These are phyloP conservation scores for Metschnikowia gruessii DNA, from an alignment of 805 yeast genomes.

Conservation along the genomic window DNA sequence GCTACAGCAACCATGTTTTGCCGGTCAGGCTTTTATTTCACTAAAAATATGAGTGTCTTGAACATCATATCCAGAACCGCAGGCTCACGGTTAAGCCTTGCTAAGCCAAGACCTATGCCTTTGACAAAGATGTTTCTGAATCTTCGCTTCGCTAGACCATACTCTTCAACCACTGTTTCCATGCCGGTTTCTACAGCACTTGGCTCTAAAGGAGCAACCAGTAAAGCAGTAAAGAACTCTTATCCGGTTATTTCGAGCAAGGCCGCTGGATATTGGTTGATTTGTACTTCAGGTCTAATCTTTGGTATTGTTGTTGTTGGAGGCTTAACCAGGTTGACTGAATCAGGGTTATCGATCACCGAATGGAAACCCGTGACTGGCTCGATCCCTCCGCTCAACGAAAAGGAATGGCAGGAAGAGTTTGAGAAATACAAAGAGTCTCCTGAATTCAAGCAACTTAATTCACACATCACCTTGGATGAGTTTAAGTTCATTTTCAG, in stretches of 20 bases:
- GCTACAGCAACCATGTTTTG: constrained; percentile 31
- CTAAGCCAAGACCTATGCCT: constrained; percentile 10
- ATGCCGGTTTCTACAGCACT: neutral
- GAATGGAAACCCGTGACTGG: constrained; percentile 99
- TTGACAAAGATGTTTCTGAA: constrained; percentile 7
- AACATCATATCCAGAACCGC: constrained; percentile 27
- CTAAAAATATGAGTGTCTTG: constrained; percentile 49
- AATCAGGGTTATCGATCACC: constrained; percentile 92
- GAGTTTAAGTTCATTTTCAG: constrained; percentile 92
- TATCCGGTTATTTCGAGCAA: constrained; percentile 24
- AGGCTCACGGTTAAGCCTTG: constrained; percentile 20
- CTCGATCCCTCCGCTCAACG: constrained; percentile 78
- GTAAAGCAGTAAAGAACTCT: constrained; percentile 1
- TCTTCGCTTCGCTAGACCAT: constrained; percentile 5
- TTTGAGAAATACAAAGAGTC: constrained; percentile 76
- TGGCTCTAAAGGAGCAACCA: constrained; percentile 1
- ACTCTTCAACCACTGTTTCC: constrained; percentile 7
- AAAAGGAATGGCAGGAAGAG: constrained; percentile 82
- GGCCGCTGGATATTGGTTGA: constrained; percentile 78
- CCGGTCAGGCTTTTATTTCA: constrained; percentile 56
- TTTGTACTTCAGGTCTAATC: constrained; percentile 83
- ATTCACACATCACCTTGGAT: constrained; percentile 83
- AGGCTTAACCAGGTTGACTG: constrained; percentile 92
- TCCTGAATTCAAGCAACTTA: constrained; percentile 88
- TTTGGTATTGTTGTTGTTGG: constrained; percentile 97